phyloP scores from a whole-genome alignment of 2,329 filamentous ascomycete species.

The Onygenales sp. region DNA sequence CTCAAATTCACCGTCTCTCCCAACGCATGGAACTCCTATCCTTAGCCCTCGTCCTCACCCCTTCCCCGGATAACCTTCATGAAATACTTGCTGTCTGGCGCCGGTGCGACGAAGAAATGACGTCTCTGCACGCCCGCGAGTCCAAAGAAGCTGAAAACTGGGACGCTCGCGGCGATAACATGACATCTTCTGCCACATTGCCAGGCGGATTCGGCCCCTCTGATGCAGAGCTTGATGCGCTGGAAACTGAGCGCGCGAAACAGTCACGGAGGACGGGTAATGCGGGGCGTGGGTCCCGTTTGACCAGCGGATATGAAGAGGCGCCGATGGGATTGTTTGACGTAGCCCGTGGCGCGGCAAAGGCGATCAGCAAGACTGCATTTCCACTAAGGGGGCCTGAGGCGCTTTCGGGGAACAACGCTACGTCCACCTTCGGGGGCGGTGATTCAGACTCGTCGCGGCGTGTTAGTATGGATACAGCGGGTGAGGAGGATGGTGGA shows the following conservation, averaged over 20 bases:
- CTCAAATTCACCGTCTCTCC: constrained; percentile 46
- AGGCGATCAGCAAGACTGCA: constrained; percentile 39
- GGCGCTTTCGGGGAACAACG: constrained; percentile 3
- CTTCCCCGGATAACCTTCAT: constrained; percentile 44
- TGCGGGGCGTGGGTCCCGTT: constrained; percentile 10
- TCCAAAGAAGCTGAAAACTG: constrained; percentile 48
- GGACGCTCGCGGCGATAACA: constrained; percentile 44
- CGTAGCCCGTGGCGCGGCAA: constrained; percentile 40
- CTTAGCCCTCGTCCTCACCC: constrained; percentile 51
- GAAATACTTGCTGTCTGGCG: constrained; percentile 56
- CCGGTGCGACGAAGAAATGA: constrained; percentile 52
- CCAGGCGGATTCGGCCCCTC: constrained; percentile 37
- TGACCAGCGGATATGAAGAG: constrained; percentile 25
- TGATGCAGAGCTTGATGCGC: constrained; percentile 35
- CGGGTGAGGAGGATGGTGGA: constrained; percentile 7
- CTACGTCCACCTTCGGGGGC: not conserved
- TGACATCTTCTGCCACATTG: constrained; percentile 17
- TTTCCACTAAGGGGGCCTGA: constrained; percentile 30
- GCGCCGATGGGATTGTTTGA: constrained; percentile 45
- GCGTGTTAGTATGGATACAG: not conserved
- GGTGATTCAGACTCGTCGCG: not conserved
- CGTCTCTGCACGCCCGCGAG: constrained; percentile 44
- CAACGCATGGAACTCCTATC: constrained; percentile 58
- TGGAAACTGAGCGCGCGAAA: constrained; percentile 33
- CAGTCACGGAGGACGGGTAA: constrained; percentile 18